Evolutionary conservation across 805 yeast genomes (phyloP).

Genomic region (Pachysolen tannophilus): DNA sequence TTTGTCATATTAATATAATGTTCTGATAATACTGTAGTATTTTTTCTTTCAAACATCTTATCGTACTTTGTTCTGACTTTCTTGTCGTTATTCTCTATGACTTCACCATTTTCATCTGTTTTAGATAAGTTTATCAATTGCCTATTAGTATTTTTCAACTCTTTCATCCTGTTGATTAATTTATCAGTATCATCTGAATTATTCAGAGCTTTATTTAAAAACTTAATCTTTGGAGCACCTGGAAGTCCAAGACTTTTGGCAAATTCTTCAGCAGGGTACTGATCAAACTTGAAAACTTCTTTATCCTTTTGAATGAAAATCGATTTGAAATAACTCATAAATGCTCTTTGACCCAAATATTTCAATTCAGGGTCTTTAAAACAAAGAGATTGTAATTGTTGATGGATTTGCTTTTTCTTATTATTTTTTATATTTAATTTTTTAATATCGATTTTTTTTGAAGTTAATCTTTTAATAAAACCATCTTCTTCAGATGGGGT

Average conservation of each 20-base stretch:
- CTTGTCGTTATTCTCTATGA: constrained; percentile 26
- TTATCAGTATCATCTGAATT: constrained; percentile 20
- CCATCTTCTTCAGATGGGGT: constrained; percentile 79
- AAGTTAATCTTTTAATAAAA: constrained; percentile 54
- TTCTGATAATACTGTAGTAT: constrained; percentile 86
- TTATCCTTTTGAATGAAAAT: constrained; percentile 82
- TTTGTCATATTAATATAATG: constrained; percentile 74
- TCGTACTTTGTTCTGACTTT: constrained; percentile 83
- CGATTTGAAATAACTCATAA: constrained; percentile 83
- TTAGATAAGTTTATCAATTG: constrained; percentile 50
- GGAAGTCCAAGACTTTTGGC: constrained; percentile 91
- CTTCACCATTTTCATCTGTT: constrained; percentile 58
- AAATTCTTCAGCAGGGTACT: constrained; percentile 71
- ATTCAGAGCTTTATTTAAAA: constrained; percentile 40
- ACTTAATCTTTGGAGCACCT: constrained; percentile 89
- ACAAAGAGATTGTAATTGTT: constrained; percentile 82
- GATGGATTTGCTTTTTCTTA: constrained; percentile 65
- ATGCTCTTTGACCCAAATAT: constrained; percentile 92
- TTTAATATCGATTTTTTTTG: constrained; percentile 60
- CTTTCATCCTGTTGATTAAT: constrained; percentile 43
- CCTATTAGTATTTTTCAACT: constrained; percentile 75
- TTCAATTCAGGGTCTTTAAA: constrained; percentile 89
- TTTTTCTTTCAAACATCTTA: constrained; percentile 90
- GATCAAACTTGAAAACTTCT: constrained; percentile 70
- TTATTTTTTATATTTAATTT: constrained; percentile 68